Base-by-base conservation (phyloP, 768 basidiomycete genomes). In the Podaxis sp. region DNA sequence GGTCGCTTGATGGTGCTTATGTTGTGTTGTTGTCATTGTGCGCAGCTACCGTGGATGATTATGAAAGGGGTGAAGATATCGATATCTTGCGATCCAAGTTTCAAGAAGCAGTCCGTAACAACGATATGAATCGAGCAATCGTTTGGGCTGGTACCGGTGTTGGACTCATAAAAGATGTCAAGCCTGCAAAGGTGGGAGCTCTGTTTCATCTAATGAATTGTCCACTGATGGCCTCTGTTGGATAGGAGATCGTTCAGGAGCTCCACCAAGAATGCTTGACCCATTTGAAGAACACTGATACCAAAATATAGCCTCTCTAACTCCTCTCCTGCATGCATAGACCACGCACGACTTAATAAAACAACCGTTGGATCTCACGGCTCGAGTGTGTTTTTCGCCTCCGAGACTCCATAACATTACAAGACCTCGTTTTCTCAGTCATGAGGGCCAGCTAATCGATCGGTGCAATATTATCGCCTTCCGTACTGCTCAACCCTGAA, bases 81-180 rank as follows among this genome's bases (percentile, higher is more conserved):
- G 72, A 77, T 22, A 72, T 70, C 29, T 70, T 86, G 36, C 76
- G 75, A 65, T 69, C 69, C 38, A 82, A 77, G 65, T 85, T 81
- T 64, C 68, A 68, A n/a, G 77, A 81, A 58, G 87, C 79, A 4
- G 70, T 74, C 7, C 74, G 73, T 64, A 72, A 72, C 24, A 76
- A 74, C 46, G 83, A 91, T 65, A 70, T 75, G 9, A 75, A 79
- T 59, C 76, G 85, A 47, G 79, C 85, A 63, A 72, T 88, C 2
- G 80, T 85, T 12, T 92, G 90, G 90, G 83, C 88, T 13, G 90
- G 90, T 47, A 79, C 82, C 43, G 84, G 87, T 15, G 82, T 90
- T 27, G 85, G 81, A 12, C 74, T 85, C 54, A 82, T 90, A 74
- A 75, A 77, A 22, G 73, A 68, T 57, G 67, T 74, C 24, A 72